Conservation (phyloP, 441 rosid genomes). For the Biscutella laevigata region DNA sequence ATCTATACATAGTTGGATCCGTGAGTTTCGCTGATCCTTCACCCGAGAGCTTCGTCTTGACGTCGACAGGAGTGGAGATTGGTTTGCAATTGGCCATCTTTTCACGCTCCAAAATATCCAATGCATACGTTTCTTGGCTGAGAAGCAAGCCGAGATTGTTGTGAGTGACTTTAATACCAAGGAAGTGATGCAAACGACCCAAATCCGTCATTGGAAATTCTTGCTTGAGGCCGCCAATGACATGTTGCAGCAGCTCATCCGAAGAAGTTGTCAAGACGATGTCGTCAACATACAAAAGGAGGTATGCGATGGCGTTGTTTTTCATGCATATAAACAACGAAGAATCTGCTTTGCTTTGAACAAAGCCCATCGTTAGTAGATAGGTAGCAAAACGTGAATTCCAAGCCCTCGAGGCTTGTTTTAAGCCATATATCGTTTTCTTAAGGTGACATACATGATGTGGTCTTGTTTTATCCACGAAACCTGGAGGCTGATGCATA, state of each 20-base stretch:
- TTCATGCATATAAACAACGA: background rate
- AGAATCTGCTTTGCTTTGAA: background rate
- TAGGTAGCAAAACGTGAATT: background rate
- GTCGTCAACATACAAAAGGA: background rate
- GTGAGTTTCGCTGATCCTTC: too few species aligned
- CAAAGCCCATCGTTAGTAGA: background rate
- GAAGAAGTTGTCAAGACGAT: background rate
- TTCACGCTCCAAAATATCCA: background rate
- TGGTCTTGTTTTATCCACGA: background rate
- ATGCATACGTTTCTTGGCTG: too few species aligned
- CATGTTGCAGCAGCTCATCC: too few species aligned
- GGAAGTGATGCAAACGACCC: too few species aligned
- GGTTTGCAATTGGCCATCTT: background rate
- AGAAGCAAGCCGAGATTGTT: too few species aligned
- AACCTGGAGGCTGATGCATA: background rate
- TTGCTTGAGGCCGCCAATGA: too few species aligned
- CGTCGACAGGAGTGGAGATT: too few species aligned
- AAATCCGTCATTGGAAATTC: too few species aligned
- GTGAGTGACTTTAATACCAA: too few species aligned
- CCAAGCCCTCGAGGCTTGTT: background rate
- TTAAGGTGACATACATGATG: background rate
- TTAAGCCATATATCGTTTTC: background rate
- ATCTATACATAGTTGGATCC: background rate
- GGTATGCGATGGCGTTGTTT: background rate
- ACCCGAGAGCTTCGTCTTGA: too few species aligned